Evolutionary conservation across 179 eudicot genomes (phyloP), one percentile per base, ranked within the genome.

Genomic region (Pouteria campechiana): DNA sequence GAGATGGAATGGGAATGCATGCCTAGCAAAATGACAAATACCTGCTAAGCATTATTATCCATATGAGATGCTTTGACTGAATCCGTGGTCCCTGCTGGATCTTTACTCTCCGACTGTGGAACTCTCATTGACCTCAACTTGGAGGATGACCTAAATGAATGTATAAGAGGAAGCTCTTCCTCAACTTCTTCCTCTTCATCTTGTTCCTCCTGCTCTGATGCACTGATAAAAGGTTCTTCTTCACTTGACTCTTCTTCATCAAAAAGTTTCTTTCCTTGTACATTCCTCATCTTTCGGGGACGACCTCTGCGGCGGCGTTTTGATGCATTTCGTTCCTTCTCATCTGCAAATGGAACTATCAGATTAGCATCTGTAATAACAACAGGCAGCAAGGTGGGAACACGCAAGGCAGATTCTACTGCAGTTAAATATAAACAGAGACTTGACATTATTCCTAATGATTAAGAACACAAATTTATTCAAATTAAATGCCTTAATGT

Each of bases 251-350:
- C 67, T 11, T 77, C 75, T 65, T 75, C 96, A 43, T 78, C 83
- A 49, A 92, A 92, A 38, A 92, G 78, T 44, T 89, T 80, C 65
- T 83, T 92, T 37, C 96, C 96, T 44, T 46, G 76, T 14, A 83
- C 22, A 39, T 64, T 69, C 15, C 30, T 77, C 32, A 63, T 66
- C 64, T 80, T 92, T 22, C 73, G 61, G 32, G 81, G 81, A 31
- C 89, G 94, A 54, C 94, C 92, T 46, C 86, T 78, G n/a, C 85
- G 79, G 43, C 86, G 80, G n/a, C 85, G 79, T 57, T 57, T 87
- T 14, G 57, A 77, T 25, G 92, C 44, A 23, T 57, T 35, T 36
- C 76, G 76, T 56, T 78, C 96, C 57, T 70, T 80, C 51, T 74
- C 89, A 49, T 75, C 96, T 56, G 70, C 75, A 60, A 54, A 67